A percentile compares a stretch with the other conserved stretches of the same genome.
These are phyloP conservation scores for Geotrichum australiense DNA, from an alignment of 1,139 yeast genomes.

Conservation along the genomic window DNA sequence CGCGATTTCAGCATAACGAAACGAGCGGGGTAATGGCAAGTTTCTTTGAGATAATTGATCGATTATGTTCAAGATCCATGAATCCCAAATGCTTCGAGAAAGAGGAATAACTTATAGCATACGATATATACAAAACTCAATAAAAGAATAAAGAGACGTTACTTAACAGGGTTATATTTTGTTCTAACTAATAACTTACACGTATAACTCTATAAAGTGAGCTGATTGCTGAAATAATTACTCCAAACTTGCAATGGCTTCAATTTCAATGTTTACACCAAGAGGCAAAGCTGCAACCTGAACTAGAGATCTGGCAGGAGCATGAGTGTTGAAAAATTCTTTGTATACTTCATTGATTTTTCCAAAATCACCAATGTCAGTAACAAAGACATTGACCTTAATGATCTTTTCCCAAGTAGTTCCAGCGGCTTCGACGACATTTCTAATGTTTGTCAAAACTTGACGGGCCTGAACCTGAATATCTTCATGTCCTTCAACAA, in stretches of 20 bases:
- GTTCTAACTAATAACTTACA: no score
- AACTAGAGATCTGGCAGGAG: constrained; percentile 95
- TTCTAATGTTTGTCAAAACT: constrained; percentile 67
- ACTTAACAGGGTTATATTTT: no score
- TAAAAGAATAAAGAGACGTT: neutral
- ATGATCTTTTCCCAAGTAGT: constrained; percentile 76
- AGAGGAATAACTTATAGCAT: no score
- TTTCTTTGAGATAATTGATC: no score
- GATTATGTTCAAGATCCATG: no score
- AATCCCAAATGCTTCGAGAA: no score
- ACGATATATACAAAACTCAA: neutral
- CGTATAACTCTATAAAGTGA: neutral
- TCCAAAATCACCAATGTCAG: constrained; percentile 78
- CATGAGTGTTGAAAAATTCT: constrained; percentile 71
- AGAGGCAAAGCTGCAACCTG: constrained; percentile 85
- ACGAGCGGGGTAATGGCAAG: no score
- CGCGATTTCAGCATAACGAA: no score
- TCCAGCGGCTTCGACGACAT: constrained; percentile 73
- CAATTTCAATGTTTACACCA: constrained; percentile 63
- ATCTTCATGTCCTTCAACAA: constrained; percentile 55
- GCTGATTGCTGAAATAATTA: neutral
- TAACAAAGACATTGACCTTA: constrained; percentile 79
- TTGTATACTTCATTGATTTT: constrained; percentile 78
- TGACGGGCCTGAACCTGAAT: constrained; percentile 82
- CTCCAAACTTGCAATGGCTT: constrained; percentile 54